A percentile compares a stretch with the other conserved stretches of the same genome.
Evolutionary conservation across 2,329 filamentous ascomycete genomes (phyloP).

Genomic region (Pyrenochaeta sp.): DNA sequence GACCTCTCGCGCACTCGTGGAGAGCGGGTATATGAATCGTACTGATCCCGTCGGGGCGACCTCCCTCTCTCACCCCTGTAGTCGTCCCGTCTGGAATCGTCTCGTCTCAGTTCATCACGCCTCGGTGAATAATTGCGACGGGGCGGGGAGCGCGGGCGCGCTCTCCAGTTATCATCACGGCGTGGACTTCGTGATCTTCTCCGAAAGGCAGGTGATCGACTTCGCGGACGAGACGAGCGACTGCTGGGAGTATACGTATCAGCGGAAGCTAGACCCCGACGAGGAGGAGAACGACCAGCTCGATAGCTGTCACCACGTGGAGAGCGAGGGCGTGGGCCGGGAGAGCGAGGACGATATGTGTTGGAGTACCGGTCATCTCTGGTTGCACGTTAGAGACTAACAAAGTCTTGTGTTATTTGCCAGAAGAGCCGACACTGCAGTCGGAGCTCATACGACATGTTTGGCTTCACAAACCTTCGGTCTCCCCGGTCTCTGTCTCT

Average conservation of each 20-base stretch:
- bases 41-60: slow-evolving; percentile 52
- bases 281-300: slow-evolving; percentile 43
- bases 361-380: slow-evolving; percentile 51
- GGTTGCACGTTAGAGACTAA: slow-evolving; percentile 17
- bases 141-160: slow-evolving; percentile 59
- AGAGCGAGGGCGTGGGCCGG: slow-evolving; percentile 39
- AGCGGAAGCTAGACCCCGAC: slow-evolving; percentile 46
- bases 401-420: background rate
- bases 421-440: slow-evolving; percentile 1
- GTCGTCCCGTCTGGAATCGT: slow-evolving; percentile 4
- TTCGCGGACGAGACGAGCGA: slow-evolving; percentile 46
- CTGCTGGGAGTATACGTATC: slow-evolving; percentile 53
- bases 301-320: slow-evolving; percentile 50
- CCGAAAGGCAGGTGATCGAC: slow-evolving; percentile 50
- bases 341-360: slow-evolving; percentile 48
- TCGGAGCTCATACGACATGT: slow-evolving; percentile 13
- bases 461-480: slow-evolving; percentile 52
- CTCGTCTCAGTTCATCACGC: slow-evolving; percentile 36
- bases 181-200: slow-evolving; percentile 52
- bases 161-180: slow-evolving; percentile 54
- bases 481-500: slow-evolving; percentile 54
- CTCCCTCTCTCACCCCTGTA: slow-evolving; percentile 49
- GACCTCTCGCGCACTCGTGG: slow-evolving; percentile 55
- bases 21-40: slow-evolving; percentile 51
- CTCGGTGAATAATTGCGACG: slow-evolving; percentile 52